Base-by-base conservation (phyloP, 768 basidiomycete species). In the Trametes cinnabarina region DNA sequence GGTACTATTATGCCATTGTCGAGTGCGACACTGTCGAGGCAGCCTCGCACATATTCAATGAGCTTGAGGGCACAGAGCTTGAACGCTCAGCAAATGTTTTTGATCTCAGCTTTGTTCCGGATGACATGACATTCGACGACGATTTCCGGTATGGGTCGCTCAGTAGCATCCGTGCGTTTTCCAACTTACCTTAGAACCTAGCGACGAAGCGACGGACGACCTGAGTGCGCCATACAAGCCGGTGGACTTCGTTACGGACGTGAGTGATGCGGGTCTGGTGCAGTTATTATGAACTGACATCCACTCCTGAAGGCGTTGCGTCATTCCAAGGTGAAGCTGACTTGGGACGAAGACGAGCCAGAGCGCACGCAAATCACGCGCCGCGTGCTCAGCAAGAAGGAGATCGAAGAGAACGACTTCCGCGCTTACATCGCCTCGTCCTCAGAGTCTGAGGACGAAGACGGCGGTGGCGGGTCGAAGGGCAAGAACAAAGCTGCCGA, bases 291-390 rank as follows among this genome's bases (percentile, higher is more conserved):
- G 20, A 32, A 14, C 47, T 42, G 3, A 46, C 32, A 5, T 40
- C 34, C 6, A 3, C 12, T 23, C 44, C 37, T 23, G 22, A 62
- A 98, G 94, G 96, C 96, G 10, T 83, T 99, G 5, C 89, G 96
- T 5, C 95, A 98, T 70, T 99, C 97, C 14, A 97, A 94, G 77
- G 96, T 98, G 58, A 97, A 92, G 68, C 81, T 98, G 30, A 97
- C 95, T 4, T 99, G 97, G 97, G 97, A 99, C 63, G 92, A 94
- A 53, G 97, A 98, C 71, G 95, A 98, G 64, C 87, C 91, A 0
- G 90, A 94, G 66, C 87, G 96, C 39, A 81, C 79, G 55, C 85
- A 84, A 42, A 65, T 94, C 47, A 92, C 94, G 1, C 85, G 94
- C 44, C 87, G 94, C 20, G 77, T 78, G 0, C 76, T 97, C 40